Base-by-base conservation (phyloP, 331 rosid genomes). In the Malus hybrid region DNA sequence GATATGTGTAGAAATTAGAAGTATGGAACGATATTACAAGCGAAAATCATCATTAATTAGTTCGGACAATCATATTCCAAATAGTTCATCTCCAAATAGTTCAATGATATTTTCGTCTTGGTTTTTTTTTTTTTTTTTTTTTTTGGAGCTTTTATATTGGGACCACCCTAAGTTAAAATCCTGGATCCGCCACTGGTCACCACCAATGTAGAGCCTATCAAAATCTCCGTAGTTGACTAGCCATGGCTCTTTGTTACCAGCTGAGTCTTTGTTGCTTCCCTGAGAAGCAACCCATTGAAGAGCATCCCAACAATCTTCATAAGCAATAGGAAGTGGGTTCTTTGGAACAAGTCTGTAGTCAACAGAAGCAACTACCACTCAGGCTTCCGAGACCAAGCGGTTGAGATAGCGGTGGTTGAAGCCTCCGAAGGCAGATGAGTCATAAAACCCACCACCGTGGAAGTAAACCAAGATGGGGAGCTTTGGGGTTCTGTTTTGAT, bases 391-490 rank as follows among this genome's bases (percentile, higher is more conserved):
- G 8, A 83, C 88, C 2, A 89, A 10, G 7, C 72, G 79, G 72
- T 82, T 89, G 48, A 87, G 84, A 77, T 81, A 82, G n/a, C 86
- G 82, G 6, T 83, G 85, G 72, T 71, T 67, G 68, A 69, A 69
- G 50, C 46, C 71, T 65, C 84, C 75, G 84, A 85, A 87, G 24
- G 91, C 88, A 1, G 90, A 87, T 32, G 82, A 84, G 2, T 84
- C 33, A 67, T 85, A 85, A 33, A 89, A 89, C 1, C 39, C 91
- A 2, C 94, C 87, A 7, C 90, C 87, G 10, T 84, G 91, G 72
- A 70, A 87, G 82, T 87, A 89, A 27, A 87, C 82, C 3, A 87
- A 29, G 68, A 89, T 79, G 5, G 94, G 88, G 19, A 87, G 77
- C 75, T 85, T 86, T 10, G 73, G 65, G 63, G 0, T 50, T 5